phyloP scores from a whole-genome alignment of 805 yeast genomes.

The Kuraishia capsulata region DNA sequence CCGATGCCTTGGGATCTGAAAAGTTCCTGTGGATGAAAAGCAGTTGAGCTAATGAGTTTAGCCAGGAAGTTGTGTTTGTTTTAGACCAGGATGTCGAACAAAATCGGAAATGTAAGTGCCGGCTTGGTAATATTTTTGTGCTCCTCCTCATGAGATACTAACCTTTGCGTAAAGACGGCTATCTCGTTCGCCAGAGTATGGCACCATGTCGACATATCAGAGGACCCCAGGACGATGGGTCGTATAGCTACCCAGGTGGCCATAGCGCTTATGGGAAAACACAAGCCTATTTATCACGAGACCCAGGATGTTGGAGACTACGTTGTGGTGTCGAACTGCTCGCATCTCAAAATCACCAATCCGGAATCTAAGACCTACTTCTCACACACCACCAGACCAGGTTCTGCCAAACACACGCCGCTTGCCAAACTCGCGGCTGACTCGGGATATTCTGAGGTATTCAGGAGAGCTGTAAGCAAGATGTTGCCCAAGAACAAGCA shows the following conservation, averaged over 20 bases:
- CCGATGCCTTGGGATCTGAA: no score
- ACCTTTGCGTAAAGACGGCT: conserved; percentile 34
- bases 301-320: conserved; percentile 90
- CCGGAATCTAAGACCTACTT: conserved; percentile 80
- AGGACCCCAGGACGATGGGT: conserved; percentile 81
- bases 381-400: conserved; percentile 86
- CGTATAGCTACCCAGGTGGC: conserved; percentile 89
- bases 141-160: no score
- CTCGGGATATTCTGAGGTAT: conserved; percentile 81
- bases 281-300: conserved; percentile 81
- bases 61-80: no score
- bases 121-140: background rate
- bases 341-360: conserved; percentile 75
- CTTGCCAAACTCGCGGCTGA: conserved; percentile 70
- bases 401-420: conserved; percentile 73
- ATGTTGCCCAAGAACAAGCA: conserved; percentile 92
- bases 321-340: conserved; percentile 92
- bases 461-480: conserved; percentile 83
- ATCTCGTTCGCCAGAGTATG: conserved; percentile 78
- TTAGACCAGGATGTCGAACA: conserved; percentile 37
- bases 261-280: conserved; percentile 86
- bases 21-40: no score
- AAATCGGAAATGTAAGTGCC: conserved; percentile 29
- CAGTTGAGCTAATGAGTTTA: no score
- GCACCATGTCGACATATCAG: conserved; percentile 92